phyloP scores from a whole-genome alignment of 1,284 basidiomycete species.

The Calocybe gambosa region DNA sequence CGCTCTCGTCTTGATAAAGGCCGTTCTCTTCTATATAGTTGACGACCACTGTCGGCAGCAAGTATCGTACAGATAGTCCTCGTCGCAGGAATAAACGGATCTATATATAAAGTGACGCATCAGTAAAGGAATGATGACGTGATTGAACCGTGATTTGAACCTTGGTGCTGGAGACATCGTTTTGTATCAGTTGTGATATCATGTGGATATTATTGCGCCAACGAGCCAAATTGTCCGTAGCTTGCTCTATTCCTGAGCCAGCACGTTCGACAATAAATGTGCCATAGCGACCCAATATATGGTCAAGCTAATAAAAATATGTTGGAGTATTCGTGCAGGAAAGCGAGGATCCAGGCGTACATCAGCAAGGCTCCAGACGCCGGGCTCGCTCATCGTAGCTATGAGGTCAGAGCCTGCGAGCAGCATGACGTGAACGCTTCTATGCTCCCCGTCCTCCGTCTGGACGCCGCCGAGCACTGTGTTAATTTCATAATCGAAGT shows the following conservation, averaged over 20 bases:
- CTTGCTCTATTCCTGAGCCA: slow-evolving; percentile 86
- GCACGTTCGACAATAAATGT: slow-evolving; percentile 94
- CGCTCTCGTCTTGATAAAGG: slow-evolving; percentile 60
- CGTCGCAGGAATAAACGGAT: slow-evolving; percentile 84
- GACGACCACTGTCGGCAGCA: slow-evolving; percentile 88
- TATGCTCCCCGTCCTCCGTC: slow-evolving; percentile 58
- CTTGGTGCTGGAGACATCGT: slow-evolving; percentile 97
- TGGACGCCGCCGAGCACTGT: slow-evolving; percentile 67
- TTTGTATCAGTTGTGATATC: slow-evolving; percentile 95
- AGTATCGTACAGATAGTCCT: slow-evolving; percentile 91
- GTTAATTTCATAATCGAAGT: slow-evolving; percentile 93
- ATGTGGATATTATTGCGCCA: slow-evolving; percentile 91
- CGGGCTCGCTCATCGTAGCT: slow-evolving; percentile 97
- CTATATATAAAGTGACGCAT: slow-evolving; percentile 21
- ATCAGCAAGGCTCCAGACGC: slow-evolving; percentile 95
- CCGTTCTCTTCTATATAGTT: slow-evolving; percentile 89
- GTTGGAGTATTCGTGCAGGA: neutral
- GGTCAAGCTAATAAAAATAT: slow-evolving; percentile 63
- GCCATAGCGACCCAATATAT: slow-evolving; percentile 93
- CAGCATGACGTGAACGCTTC: slow-evolving; percentile 79
- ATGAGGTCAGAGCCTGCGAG: slow-evolving; percentile 97
- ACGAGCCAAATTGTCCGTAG: slow-evolving; percentile 67
- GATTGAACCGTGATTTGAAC: slow-evolving; percentile 34
- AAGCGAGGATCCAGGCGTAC: slow-evolving; percentile 36
- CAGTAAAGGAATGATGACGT: slow-evolving; percentile 4